Evolutionary conservation across 2,329 filamentous ascomycete genomes (phyloP).

Genomic region (Nemania abortiva): DNA sequence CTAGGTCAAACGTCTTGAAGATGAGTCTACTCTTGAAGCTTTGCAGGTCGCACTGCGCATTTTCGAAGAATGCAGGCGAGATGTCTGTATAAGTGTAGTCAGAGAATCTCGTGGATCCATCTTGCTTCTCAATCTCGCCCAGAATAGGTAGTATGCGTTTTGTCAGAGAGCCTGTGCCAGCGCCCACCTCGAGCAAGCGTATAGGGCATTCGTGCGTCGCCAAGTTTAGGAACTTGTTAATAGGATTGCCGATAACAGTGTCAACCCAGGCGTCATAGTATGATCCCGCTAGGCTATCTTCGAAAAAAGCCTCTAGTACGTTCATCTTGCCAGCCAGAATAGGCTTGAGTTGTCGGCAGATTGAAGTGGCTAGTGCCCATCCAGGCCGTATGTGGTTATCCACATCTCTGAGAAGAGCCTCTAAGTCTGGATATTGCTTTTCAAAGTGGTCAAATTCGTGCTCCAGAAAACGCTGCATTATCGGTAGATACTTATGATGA

Average conservation of each 20-base stretch:
- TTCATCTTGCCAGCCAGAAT: too few species aligned
- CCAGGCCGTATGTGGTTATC: too few species aligned
- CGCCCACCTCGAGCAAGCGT: neutral
- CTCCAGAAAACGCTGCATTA: too few species aligned
- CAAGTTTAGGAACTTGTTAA: too few species aligned
- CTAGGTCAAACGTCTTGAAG: neutral
- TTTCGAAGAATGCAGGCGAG: neutral
- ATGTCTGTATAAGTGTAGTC: constrained; percentile 4
- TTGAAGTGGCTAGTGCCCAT: too few species aligned
- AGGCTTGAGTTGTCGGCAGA: too few species aligned
- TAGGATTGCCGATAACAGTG: neutral
- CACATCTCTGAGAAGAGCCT: too few species aligned
- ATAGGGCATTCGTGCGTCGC: neutral
- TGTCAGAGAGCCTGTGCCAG: neutral
- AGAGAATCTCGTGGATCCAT: neutral
- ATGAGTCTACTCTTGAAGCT: neutral
- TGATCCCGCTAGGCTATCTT: neutral
- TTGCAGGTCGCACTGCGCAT: neutral
- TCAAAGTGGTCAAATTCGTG: too few species aligned
- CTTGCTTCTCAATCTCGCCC: neutral
- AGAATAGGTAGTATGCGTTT: neutral
- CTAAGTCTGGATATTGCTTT: too few species aligned
- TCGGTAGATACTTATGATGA: too few species aligned
- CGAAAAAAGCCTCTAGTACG: neutral
- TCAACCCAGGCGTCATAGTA: neutral